phyloP scores from a whole-genome alignment of 345 rosid species.

The Passiflora organensis region DNA sequence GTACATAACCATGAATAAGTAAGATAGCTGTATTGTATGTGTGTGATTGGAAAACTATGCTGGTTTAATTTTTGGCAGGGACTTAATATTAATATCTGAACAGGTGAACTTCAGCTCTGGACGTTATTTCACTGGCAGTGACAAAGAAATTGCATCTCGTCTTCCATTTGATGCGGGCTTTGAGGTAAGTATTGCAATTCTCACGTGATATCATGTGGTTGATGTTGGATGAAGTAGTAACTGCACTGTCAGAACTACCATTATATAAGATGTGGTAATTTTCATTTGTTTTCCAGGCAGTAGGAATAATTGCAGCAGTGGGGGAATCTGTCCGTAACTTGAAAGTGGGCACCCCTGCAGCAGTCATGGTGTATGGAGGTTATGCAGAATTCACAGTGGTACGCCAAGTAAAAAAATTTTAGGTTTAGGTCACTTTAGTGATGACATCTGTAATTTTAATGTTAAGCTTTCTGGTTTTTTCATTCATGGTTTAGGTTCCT shows the following conservation, averaged over 20 bases:
- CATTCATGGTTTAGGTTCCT: constrained; percentile 44
- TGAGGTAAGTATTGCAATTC: constrained; percentile 46
- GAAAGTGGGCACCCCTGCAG: constrained; percentile 90
- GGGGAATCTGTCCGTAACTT: constrained; percentile 69
- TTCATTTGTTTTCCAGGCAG: constrained; percentile 44
- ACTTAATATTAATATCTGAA: constrained; percentile 10
- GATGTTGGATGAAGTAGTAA: constrained; percentile 1
- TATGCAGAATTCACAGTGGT: constrained; percentile 77
- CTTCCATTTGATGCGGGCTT: constrained; percentile 97
- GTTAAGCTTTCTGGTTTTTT: neutral
- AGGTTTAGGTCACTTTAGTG: constrained; percentile 1
- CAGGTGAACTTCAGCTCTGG: constrained; percentile 99
- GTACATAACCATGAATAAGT: neutral
- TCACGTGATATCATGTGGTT: constrained; percentile 11
- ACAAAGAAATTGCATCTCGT: constrained; percentile 34
- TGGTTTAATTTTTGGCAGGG: constrained; percentile 5
- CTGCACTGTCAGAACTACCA: neutral
- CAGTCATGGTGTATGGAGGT: constrained; percentile 81
- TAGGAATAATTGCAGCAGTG: constrained; percentile 81
- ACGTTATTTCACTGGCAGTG: constrained; percentile 60
- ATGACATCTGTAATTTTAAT: neutral
- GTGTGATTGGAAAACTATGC: neutral
- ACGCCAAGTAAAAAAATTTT: constrained; percentile 11
- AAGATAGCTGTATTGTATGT: neutral
- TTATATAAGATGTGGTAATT: neutral